Evolutionary conservation across 768 basidiomycete genomes (phyloP).

Genomic region (Leccinum obscurum): DNA sequence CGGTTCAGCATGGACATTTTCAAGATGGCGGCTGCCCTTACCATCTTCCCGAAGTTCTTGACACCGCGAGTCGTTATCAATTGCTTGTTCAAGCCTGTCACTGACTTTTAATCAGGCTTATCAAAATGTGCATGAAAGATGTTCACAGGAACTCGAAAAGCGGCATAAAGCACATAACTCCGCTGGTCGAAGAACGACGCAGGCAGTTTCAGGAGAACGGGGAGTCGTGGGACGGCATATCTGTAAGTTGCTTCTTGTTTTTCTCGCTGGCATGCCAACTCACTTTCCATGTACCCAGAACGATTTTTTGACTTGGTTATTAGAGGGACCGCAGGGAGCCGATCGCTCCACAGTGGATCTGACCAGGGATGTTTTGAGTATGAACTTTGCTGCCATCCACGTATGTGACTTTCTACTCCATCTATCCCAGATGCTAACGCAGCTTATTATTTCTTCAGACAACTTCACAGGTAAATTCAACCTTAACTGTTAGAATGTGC

Average conservation of each 20-base stretch:
- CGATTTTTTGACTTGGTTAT: conserved; percentile 37
- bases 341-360: conserved; percentile 24
- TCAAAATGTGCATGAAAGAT: conserved; percentile 1
- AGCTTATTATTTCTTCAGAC: neutral
- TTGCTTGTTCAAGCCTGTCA: neutral
- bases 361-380: conserved; percentile 11
- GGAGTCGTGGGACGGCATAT: neutral
- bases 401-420: conserved; percentile 5
- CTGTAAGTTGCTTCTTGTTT: conserved; percentile 5
- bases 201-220: neutral
- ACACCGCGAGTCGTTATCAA: conserved; percentile 28
- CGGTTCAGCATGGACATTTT: conserved; percentile 23
- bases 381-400: conserved; percentile 28
- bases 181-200: conserved; percentile 24
- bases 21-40: conserved; percentile 18
- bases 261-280: neutral
- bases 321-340: conserved; percentile 24
- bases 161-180: conserved; percentile 21
- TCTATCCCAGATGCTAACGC: neutral
- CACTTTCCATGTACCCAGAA: conserved; percentile 18
- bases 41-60: conserved; percentile 33
- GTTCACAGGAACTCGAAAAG: conserved; percentile 8
- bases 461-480: neutral
- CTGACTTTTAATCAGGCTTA: conserved; percentile 2
- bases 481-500: neutral